Evolutionary conservation across 148 eudicot species (phyloP).

Genomic region (Oxyria digyna): DNA sequence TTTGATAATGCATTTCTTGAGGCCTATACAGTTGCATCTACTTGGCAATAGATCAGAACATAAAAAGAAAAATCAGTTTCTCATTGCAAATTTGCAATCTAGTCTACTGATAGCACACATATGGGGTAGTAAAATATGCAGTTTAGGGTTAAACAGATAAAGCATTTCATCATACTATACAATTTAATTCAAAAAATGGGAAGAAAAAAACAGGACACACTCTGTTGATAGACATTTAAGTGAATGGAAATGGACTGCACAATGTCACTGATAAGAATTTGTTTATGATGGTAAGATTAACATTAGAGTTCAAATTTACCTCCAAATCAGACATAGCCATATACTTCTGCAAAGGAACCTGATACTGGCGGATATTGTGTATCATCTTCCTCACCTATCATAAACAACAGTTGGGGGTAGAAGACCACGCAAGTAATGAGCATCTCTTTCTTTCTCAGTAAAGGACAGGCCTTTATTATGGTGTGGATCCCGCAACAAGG

Average conservation of each 20-base stretch:
- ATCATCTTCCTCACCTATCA: constrained; percentile 83
- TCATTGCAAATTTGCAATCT: no score
- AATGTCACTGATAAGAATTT: background rate
- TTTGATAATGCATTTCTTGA: background rate
- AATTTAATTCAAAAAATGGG: background rate
- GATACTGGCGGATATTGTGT: constrained; percentile 75
- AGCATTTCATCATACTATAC: background rate
- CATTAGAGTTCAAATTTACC: constrained; percentile 24
- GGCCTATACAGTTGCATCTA: background rate
- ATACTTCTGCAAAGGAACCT: constrained; percentile 82
- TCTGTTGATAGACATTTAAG: background rate
- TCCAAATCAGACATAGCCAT: constrained; percentile 99
- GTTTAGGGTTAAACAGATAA: background rate
- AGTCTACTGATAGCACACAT: no score
- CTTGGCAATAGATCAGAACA: background rate
- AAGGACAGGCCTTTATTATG: constrained; percentile 94
- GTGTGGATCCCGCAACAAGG: constrained; percentile 87
- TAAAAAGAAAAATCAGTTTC: no score
- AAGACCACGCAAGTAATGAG: constrained; percentile 84
- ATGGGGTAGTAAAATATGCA: no score
- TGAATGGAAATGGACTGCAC: background rate
- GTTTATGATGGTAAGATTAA: background rate
- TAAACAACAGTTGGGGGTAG: constrained; percentile 65
- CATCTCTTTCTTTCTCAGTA: constrained; percentile 82
- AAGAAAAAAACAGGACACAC: background rate